phyloP scores from a whole-genome alignment of 1,284 basidiomycete genomes.

The Puccinia brachypodii region DNA sequence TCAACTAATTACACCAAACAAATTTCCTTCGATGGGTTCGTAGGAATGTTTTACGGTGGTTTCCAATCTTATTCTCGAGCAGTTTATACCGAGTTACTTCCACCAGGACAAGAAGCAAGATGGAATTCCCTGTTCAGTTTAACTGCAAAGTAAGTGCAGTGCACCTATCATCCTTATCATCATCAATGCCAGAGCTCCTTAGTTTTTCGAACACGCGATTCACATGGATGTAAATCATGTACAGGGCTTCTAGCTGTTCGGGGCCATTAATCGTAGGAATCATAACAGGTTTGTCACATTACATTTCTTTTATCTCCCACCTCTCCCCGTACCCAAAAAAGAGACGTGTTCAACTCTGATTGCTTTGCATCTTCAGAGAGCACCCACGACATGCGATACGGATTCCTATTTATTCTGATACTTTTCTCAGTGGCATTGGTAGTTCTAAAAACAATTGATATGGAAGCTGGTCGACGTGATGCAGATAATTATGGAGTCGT shows the following conservation, averaged over 20 bases:
- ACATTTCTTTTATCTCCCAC: too few relatives aligned
- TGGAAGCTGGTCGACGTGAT: background rate
- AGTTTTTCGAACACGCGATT: background rate
- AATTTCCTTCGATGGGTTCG: background rate
- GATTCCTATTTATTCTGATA: conserved; percentile 13
- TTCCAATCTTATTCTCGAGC: conserved; percentile 35
- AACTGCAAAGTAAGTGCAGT: conserved; percentile 20
- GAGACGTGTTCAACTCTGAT: background rate
- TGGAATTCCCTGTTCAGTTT: conserved; percentile 39
- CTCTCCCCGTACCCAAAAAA: background rate
- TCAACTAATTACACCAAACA: too few relatives aligned
- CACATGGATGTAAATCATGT: background rate
- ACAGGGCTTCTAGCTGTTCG: conserved; percentile 19
- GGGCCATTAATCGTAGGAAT: conserved; percentile 25
- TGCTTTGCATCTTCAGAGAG: background rate
- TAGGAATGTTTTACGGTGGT: conserved; percentile 30
- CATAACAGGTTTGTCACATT: conserved; percentile 15
- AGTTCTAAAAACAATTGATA: conserved; percentile 6
- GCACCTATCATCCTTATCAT: background rate
- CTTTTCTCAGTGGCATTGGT: background rate
- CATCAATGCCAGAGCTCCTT: background rate
- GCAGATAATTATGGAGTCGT: conserved; percentile 17
- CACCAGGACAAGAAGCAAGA: conserved; percentile 35
- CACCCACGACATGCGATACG: conserved; percentile 34
- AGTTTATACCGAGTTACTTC: conserved; percentile 32